Evolutionary conservation across 1,284 basidiomycete species (phyloP).

Genomic region (Ceratorhiza oryzae-sativae): DNA sequence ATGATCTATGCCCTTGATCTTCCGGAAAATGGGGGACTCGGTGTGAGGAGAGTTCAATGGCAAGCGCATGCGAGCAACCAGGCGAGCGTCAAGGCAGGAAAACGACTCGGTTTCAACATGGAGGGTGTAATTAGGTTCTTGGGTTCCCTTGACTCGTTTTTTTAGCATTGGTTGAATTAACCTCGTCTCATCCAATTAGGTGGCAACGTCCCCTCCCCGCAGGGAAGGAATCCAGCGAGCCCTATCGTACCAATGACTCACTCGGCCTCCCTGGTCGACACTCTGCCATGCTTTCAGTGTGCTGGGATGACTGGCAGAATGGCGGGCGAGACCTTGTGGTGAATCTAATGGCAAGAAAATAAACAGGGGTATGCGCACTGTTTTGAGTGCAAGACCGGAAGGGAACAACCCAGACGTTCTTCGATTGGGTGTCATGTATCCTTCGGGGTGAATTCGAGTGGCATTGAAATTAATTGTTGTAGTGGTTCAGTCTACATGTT

Average conservation of each 20-base stretch:
- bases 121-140: constrained; percentile 62
- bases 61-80: constrained; percentile 61
- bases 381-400: no score
- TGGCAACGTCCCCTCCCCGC: constrained; percentile 47
- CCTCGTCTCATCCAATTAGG: background rate
- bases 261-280: constrained; percentile 57
- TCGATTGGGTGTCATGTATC: no score
- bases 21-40: constrained; percentile 58
- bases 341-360: constrained; percentile 14
- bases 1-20: constrained; percentile 62
- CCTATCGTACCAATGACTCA: constrained; percentile 52
- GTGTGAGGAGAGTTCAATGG: constrained; percentile 71
- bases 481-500: no score
- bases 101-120: constrained; percentile 65
- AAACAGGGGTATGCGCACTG: no score
- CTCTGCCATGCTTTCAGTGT: constrained; percentile 58
- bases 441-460: no score
- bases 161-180: no score
- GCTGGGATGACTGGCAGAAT: constrained; percentile 71
- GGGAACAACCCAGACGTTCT: no score
- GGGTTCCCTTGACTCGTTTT: no score
- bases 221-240: constrained; percentile 20
- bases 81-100: constrained; percentile 60
- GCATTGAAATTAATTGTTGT: no score
- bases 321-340: constrained; percentile 44